Conservation (phyloP, 305 asterid genomes). For the Withania somnifera region DNA sequence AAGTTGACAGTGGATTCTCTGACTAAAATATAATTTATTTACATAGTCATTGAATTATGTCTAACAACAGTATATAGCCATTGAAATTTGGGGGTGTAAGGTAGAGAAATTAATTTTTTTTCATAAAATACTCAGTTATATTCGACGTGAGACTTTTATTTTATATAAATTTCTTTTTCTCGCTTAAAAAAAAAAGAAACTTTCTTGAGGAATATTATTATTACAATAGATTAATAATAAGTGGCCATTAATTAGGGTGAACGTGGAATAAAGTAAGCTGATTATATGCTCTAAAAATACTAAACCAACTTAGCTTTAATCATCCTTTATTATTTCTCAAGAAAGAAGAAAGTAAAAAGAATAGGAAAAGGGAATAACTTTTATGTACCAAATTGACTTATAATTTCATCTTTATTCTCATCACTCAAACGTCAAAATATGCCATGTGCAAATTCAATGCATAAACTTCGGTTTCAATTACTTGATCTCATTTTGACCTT, state of each 20-base stretch:
- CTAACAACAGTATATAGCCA: too few species aligned
- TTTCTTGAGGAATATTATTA: neutral
- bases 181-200: neutral
- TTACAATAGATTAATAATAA: neutral
- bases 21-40: neutral
- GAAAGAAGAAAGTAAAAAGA: neutral
- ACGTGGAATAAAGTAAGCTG: neutral
- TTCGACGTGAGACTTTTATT: too few species aligned
- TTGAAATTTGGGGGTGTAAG: too few species aligned
- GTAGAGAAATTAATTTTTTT: too few species aligned
- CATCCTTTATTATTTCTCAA: neutral
- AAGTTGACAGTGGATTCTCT: slow-evolving; percentile 13
- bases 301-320: neutral
- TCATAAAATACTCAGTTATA: too few species aligned
- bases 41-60: too few species aligned
- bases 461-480: too few species aligned
- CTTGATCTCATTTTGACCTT: too few species aligned
- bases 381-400: slow-evolving; percentile 2
- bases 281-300: neutral
- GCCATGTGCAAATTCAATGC: neutral
- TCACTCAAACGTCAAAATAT: neutral
- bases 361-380: neutral
- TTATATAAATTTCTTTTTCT: too few species aligned
- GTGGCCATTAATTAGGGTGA: slow-evolving; percentile 1
- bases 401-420: neutral